Conservation (phyloP, 1,284 basidiomycete genomes). For the Moniliella sp. region DNA sequence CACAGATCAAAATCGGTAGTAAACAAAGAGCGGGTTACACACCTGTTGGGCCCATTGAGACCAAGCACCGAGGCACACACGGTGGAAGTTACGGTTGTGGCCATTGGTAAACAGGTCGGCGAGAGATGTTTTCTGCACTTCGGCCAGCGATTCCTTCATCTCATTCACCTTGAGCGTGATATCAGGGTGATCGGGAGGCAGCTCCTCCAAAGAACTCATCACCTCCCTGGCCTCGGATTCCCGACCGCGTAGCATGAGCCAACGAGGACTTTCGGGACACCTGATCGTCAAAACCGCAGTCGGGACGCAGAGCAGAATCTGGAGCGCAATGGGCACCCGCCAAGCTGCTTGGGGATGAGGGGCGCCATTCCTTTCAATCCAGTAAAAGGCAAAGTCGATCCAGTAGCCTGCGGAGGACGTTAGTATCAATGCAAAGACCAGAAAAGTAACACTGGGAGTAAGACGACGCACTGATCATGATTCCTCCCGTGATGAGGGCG, state of each 20-base stretch:
- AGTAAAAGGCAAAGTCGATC: constrained; percentile 28
- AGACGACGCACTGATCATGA: too few relatives aligned
- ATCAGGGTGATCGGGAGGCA: constrained; percentile 12
- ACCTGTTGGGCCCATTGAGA: constrained; percentile 32
- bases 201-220: constrained; percentile 21
- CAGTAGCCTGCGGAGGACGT: too few relatives aligned
- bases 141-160: constrained; percentile 14
- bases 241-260: constrained; percentile 35
- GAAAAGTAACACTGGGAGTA: too few relatives aligned
- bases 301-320: constrained; percentile 27
- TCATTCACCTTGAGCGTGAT: constrained; percentile 17
- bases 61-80: constrained; percentile 19
- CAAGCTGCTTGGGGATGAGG: constrained; percentile 9
- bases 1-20: constrained; percentile 14
- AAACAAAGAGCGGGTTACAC: constrained; percentile 2
- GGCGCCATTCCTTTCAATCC: constrained; percentile 4
- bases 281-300: constrained; percentile 11
- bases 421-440: too few relatives aligned
- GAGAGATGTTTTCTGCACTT: constrained; percentile 7
- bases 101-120: constrained; percentile 24
- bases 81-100: constrained; percentile 27
- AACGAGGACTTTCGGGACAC: constrained; percentile 35
- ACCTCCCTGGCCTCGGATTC: constrained; percentile 35
- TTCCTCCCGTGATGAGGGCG: constrained; percentile 17
- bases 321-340: constrained; percentile 25